Base-by-base conservation (phyloP, 768 basidiomycete genomes). In the Udeniomyces megalosporus region DNA sequence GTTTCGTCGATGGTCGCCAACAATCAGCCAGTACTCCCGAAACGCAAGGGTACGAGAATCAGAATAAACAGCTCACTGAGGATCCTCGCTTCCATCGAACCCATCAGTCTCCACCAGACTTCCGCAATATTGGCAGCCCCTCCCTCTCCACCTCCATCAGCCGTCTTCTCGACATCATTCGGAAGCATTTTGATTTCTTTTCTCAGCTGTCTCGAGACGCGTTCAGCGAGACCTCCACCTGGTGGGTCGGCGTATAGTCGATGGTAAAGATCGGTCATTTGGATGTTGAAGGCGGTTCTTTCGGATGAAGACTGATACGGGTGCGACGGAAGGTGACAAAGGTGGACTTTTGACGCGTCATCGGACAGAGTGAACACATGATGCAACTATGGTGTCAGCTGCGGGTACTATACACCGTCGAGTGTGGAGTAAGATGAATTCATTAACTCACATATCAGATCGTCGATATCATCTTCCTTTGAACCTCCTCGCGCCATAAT, bases 61-160 rank as follows among this genome's bases (percentile, higher is more conserved):
- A 24, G 32, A n/a, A 32, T 11, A 22, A 28, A 8, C 5, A 26
- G 55, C 61, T 35, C 35, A 62, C 61, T 28, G 22, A 57, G 22
- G 3, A 62, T 48, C 31, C 22, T 48, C 32, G 48, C 53, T 17
- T 62, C 61, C 24, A 38, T 46, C 20, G 47, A 38, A 45, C 55
- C 53, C 61, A 62, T 55, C 26, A 62, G 31, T 47, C 52, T 52
- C 61, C 61, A 62, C 61, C 61, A 62, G 24, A 62, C 52, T 32
- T 48, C 54, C 1, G 61, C 53, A n/a, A 62, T 47, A 22, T 44
- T 48, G 7, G 50, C 53, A 4, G 53, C 14, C 22, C 35, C 53
- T 22, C 53, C 61, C 28, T 22, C 2, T 24, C 42, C 56, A 24
- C 55, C 47, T 20, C 49, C 48, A 26, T 50, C 47, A 31, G 22